Evolutionary conservation across 2,329 filamentous ascomycete species (phyloP).

Genomic region (Conoideocrella luteorostrata): DNA sequence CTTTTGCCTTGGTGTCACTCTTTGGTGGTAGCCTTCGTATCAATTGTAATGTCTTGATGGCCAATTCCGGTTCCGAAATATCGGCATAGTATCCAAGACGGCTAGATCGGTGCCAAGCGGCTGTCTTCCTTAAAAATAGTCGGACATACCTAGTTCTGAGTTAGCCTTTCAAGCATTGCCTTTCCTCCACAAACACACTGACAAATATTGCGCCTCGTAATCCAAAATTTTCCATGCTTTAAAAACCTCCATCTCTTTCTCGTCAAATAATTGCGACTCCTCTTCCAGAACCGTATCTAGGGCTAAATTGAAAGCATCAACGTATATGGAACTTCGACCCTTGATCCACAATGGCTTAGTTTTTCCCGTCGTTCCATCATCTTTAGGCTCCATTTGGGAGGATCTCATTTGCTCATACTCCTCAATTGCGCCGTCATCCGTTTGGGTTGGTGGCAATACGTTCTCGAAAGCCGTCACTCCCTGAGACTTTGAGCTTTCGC

Average conservation of each 20-base stretch:
- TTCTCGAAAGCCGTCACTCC: slow-evolving; percentile 32
- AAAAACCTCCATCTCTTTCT: slow-evolving; percentile 72
- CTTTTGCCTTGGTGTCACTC: slow-evolving; percentile 10
- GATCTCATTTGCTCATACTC: slow-evolving; percentile 69
- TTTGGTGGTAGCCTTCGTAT: slow-evolving; percentile 45
- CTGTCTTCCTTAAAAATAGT: slow-evolving; percentile 85
- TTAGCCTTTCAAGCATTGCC: not conserved
- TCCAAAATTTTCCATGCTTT: slow-evolving; percentile 62
- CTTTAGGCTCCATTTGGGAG: slow-evolving; percentile 37
- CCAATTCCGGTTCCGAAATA: slow-evolving; percentile 64
- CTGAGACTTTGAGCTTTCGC: slow-evolving; percentile 11
- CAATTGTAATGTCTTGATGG: slow-evolving; percentile 59
- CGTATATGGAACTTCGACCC: slow-evolving; percentile 85
- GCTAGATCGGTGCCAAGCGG: slow-evolving; percentile 80
- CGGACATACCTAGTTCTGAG: slow-evolving; percentile 65
- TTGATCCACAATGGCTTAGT: slow-evolving; percentile 51
- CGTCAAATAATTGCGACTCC: slow-evolving; percentile 80
- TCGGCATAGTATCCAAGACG: slow-evolving; percentile 76
- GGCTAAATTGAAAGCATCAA: slow-evolving; percentile 93
- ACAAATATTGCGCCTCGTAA: slow-evolving; percentile 91
- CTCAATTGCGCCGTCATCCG: slow-evolving; percentile 65
- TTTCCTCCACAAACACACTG: slow-evolving; percentile 27
- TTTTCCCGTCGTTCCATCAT: slow-evolving; percentile 35
- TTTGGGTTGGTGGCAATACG: slow-evolving; percentile 60
- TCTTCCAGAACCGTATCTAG: slow-evolving; percentile 84